Conservation (phyloP, 495 filamentous ascomycete species). For the Pseudomonodictys pantanalensis region DNA sequence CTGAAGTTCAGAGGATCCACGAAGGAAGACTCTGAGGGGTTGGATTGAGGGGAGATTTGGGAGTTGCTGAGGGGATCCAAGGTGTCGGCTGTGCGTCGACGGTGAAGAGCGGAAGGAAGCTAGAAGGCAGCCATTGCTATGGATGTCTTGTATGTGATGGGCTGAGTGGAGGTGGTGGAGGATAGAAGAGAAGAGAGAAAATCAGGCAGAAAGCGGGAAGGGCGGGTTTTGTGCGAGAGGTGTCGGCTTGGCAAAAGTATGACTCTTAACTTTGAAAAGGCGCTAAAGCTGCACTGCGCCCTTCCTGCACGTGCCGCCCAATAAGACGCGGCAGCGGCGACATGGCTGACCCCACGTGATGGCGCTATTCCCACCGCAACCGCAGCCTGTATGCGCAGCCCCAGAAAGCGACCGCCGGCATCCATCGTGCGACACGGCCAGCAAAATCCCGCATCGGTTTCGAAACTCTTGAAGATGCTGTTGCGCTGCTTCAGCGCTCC, state of each 20-base stretch:
- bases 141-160: slow-evolving; percentile 42
- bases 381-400: neutral
- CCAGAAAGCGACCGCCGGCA: neutral
- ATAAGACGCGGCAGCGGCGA: neutral
- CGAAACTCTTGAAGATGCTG: neutral
- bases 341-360: neutral
- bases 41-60: slow-evolving; percentile 42
- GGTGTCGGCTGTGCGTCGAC: slow-evolving; percentile 46
- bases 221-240: neutral
- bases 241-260: neutral
- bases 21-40: slow-evolving; percentile 41
- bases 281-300: neutral
- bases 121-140: slow-evolving; percentile 55
- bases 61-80: slow-evolving; percentile 46
- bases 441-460: neutral
- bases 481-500: no score
- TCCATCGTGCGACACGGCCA: slow-evolving; percentile 1
- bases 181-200: slow-evolving; percentile 34
- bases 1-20: slow-evolving; percentile 59
- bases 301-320: neutral
- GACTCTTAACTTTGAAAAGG: neutral
- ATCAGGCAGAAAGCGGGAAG: slow-evolving; percentile 5
- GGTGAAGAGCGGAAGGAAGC: slow-evolving; percentile 47
- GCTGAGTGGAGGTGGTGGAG: slow-evolving; percentile 34
- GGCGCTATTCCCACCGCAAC: neutral